Percentiles rank a stretch among this genome's conserved stretches.
Conservation (phyloP, 331 rosid species). For the Ulmus americana region DNA sequence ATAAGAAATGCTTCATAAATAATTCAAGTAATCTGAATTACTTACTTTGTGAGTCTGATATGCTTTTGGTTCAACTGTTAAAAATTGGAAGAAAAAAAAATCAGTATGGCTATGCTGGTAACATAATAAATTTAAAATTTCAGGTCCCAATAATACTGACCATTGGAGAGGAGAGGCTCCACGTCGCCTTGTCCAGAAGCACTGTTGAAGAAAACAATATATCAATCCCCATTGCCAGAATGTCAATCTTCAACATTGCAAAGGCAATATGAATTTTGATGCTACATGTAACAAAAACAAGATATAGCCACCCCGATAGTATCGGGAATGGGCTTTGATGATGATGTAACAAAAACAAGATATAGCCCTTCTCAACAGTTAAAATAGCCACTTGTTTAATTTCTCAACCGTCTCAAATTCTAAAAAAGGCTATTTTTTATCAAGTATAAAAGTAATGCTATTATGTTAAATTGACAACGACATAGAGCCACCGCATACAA, state of each 20-base stretch:
- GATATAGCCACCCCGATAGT: too few relatives aligned
- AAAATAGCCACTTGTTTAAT: too few relatives aligned
- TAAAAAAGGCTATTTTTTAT: too few relatives aligned
- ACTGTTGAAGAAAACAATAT: constrained; percentile 38
- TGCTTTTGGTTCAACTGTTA: constrained; percentile 63
- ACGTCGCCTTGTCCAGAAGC: constrained; percentile 49
- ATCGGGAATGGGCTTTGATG: too few relatives aligned
- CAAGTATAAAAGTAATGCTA: too few relatives aligned
- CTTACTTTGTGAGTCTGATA: constrained; percentile 79
- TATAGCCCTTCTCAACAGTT: neutral
- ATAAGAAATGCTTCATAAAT: constrained; percentile 2
- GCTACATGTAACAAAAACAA: neutral
- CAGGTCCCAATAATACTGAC: constrained; percentile 36
- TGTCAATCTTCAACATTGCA: neutral
- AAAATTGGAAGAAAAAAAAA: constrained; percentile 15
- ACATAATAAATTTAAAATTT: constrained; percentile 29
- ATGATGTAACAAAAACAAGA: neutral
- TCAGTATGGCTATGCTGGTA: neutral
- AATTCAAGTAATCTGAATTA: neutral
- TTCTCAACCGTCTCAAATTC: too few relatives aligned
- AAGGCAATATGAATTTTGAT: neutral
- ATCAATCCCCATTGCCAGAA: constrained; percentile 2
- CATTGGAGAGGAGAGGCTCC: constrained; percentile 66
- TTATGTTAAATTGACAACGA: too few relatives aligned
- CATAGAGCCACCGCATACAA: too few relatives aligned